These are phyloP conservation scores for Dendrocalamus latiflorus DNA, from an alignment of 202 grass and related monocot genomes.

Conservation along the genomic window DNA sequence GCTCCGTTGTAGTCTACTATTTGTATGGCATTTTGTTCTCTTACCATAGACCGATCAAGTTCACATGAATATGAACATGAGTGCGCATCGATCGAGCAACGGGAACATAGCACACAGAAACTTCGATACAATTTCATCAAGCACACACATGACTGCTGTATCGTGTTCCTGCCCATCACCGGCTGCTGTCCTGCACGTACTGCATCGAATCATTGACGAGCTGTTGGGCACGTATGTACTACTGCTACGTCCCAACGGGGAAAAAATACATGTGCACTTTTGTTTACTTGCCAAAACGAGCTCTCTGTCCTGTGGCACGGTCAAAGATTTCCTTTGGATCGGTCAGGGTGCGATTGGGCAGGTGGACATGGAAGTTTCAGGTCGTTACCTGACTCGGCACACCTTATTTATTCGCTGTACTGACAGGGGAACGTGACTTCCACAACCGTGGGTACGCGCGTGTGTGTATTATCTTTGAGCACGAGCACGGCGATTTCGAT, in stretches of 20 bases:
- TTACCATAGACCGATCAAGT: too few species aligned
- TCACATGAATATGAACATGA: neutral
- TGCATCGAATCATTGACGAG: too few species aligned
- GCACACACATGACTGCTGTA: too few species aligned
- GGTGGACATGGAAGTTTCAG: constrained; percentile 38
- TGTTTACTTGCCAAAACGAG: neutral
- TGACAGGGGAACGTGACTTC: constrained; percentile 17
- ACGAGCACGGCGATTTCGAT: neutral
- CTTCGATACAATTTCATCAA: neutral
- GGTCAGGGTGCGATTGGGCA: constrained; percentile 12
- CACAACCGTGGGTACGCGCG: neutral
- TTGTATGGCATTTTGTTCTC: too few species aligned
- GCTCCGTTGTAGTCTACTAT: too few species aligned
- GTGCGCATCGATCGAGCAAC: neutral
- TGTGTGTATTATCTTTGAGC: neutral
- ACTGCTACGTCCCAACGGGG: neutral
- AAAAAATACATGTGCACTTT: neutral
- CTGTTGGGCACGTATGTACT: too few species aligned
- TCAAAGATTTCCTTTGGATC: constrained; percentile 29
- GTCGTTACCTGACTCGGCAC: constrained; percentile 16
- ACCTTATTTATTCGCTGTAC: neutral
- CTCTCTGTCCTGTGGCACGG: neutral
- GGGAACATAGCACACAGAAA: neutral
- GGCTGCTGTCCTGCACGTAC: too few species aligned
- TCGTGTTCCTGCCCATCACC: too few species aligned